phyloP scores from a whole-genome alignment of 169 alveolate genomes.

The Plasmodium yoelii region DNA sequence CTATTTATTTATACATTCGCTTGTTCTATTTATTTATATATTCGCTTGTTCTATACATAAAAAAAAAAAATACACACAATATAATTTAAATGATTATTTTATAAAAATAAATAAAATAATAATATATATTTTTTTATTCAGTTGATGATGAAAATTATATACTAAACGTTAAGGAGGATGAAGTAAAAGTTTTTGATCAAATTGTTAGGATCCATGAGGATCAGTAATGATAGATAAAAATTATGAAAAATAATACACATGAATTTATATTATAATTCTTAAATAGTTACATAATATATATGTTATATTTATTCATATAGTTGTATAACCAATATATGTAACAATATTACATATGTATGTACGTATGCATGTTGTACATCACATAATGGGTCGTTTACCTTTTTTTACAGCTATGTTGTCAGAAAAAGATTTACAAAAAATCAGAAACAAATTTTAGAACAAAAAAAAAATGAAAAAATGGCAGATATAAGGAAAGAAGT shows the following conservation, averaged over 20 bases:
- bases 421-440: constrained; percentile 66
- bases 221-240: constrained; percentile 30
- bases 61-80: background rate
- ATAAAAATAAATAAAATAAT: too few relatives aligned
- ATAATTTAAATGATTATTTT: too few relatives aligned
- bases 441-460: constrained; percentile 45
- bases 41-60: background rate
- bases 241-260: background rate
- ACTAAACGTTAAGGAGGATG: constrained; percentile 49
- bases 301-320: background rate
- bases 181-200: constrained; percentile 69
- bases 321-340: background rate
- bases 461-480: constrained; percentile 39
- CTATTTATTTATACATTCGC: background rate
- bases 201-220: constrained; percentile 49
- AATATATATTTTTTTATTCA: background rate
- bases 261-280: background rate
- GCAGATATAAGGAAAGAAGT: constrained; percentile 25
- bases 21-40: background rate
- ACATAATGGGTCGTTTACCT: too few relatives aligned
- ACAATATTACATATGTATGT: background rate
- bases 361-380: background rate
- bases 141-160: constrained; percentile 75
- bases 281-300: background rate
- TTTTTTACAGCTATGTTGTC: constrained; percentile 26